Evolutionary conservation across 805 yeast genomes (phyloP).

Genomic region (Ogataea methanolica): DNA sequence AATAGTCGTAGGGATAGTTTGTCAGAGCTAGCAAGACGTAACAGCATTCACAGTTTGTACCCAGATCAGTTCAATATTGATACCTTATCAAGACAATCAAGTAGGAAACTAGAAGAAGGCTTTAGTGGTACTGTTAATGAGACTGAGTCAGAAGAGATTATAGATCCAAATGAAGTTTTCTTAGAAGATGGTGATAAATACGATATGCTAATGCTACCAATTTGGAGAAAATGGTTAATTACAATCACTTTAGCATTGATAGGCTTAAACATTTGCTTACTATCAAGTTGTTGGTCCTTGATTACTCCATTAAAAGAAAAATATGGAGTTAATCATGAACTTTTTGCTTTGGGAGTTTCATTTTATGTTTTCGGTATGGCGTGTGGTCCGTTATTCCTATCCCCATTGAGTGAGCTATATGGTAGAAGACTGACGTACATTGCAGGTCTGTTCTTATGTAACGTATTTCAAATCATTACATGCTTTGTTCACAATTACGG

Average conservation of each 20-base stretch:
- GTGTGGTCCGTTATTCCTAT: conserved; percentile 55
- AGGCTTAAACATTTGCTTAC: conserved; percentile 59
- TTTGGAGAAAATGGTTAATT: conserved; percentile 50
- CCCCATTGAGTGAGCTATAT: conserved; percentile 54
- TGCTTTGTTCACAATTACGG: conserved; percentile 56
- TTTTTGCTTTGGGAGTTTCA: conserved; percentile 55
- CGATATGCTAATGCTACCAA: conserved; percentile 31
- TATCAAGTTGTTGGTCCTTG: conserved; percentile 66
- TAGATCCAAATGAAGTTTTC: conserved; percentile 14
- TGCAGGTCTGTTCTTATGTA: conserved; percentile 40
- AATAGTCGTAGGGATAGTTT: conserved; percentile 3
- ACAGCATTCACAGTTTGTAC: conserved; percentile 14
- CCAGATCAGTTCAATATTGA: conserved; percentile 18
- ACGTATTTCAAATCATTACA: conserved; percentile 49
- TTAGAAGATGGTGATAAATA: conserved; percentile 14
- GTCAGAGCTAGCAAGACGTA: conserved; percentile 4
- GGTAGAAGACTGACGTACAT: conserved; percentile 55
- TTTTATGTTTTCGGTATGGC: conserved; percentile 61
- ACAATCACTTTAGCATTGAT: conserved; percentile 49
- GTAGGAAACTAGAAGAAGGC: not conserved
- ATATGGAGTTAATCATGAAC: conserved; percentile 52
- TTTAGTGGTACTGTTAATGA: not conserved
- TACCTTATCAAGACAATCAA: conserved; percentile 6
- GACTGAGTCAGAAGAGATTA: not conserved
- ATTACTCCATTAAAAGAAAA: conserved; percentile 47